Evolutionary conservation across 78 protist genomes (phyloP), one percentile per base, ranked within the genome.

Genomic region (Tieghemostelium lacteum): DNA sequence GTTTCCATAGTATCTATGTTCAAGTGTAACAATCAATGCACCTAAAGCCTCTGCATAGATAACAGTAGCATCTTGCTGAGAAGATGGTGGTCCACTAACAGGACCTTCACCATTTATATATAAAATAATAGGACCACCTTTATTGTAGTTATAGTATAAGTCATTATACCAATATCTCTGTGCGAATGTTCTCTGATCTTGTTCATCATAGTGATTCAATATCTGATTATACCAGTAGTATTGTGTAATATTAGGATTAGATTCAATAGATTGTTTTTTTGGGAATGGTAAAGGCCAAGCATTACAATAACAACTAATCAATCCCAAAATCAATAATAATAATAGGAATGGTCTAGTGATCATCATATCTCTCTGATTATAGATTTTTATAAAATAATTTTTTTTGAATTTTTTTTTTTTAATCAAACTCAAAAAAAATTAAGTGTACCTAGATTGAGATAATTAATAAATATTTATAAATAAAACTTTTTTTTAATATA

Each of bases 1-100:
- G 16, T 58, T 85, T 31, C 98, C 98, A 71, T 96, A 96, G 63
- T 85, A 96, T 29, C 98, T 66, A 45, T 96, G 98, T 61, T 96
- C 98, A 4, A 96, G 66, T 14, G 94, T 89, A 1, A 94, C 93
- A 66, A 96, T 66, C 61, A 78, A 34, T 22, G 85, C 87, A 19
- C 58, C 58, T 22, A 83, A n/a, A n/a, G 37, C 78, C 49, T 87
- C 52, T 26, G 87, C 93, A 54, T 69, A 65, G 2, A 57, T 40
- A 8, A 87, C 93, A 16, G 65, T 72, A 24, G 49, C 85, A 64
- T 87, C 85, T 24, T 20, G 40, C 7, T 55, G 24, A 45, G 16
- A 4, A 52, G 39, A 33, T 19, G 93, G 93, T 67, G 93, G 70
- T 14, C 49, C 26, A 19, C 24, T 45, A 5, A 87, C 93, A 33